Base-by-base conservation (phyloP, 1,284 basidiomycete species). In the Mycena sp. region DNA sequence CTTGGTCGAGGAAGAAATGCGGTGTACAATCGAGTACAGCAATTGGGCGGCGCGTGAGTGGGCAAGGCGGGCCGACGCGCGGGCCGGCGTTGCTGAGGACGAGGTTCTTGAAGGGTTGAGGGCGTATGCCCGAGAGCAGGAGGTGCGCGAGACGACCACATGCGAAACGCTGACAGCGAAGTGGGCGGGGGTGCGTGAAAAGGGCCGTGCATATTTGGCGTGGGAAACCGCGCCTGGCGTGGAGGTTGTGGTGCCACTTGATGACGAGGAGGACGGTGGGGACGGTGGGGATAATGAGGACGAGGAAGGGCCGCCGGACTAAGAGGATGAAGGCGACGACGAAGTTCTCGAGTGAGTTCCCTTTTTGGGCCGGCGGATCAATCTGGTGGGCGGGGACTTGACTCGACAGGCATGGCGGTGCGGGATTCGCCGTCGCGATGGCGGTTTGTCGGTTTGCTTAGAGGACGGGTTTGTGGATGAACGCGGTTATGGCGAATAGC, bases 1-100 rank as follows among this genome's bases (percentile, higher is more conserved):
- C 41, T 41, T 41, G 46, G 38, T 67, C 16, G 50, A 56, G n/a
- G 66, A 67, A 37, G 66, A 67, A n/a, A 67, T 67, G 66, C 13
- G 55, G 4, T 54, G 64, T 18, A 66, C 64, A 4, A 61, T 61
- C 41, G 54, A 56, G 54, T 65, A 56, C 54, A 54, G 64, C 10
- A 13, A 41, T n/a, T 39, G 54, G 52, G 16, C 22, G 25, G 54
- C 25, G n/a, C 22, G 4, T 18, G 55, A 34, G 20, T 56, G 54
- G 64, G 11, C 6, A n/a, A 46, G 16, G 60, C 60, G 60, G 39
- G 20, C 25, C 8, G 60, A 11, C 8, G 41, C 39, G 25, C n/a
- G 60, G 34, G 56, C 34, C 34, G 44, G 22, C 16, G 20, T 9
- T 13, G 41, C n/a, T 13, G 22, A 44, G 39, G 18, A 11, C 7